Conservation (phyloP, 2,329 filamentous ascomycete species). For the Aspergillus uvarum region DNA sequence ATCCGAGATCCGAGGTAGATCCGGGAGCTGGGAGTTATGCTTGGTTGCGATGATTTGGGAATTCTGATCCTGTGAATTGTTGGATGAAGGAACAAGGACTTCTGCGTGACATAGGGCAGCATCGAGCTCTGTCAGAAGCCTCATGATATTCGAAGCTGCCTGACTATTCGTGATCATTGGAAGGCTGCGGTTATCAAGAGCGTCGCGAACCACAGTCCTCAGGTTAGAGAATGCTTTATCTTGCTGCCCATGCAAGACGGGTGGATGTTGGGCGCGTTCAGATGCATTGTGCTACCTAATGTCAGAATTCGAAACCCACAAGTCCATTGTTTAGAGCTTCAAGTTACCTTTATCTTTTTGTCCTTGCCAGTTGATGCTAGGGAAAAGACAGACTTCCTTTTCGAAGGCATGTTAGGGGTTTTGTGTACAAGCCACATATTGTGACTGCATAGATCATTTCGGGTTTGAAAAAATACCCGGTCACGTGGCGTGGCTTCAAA, state of each 20-base stretch:
- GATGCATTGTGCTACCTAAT: background rate
- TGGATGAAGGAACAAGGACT: background rate
- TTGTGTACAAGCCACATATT: background rate
- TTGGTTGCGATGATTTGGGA: background rate
- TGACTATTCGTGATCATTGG: background rate
- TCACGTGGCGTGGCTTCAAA: slow-evolving; percentile 6
- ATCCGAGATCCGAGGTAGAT: slow-evolving; percentile 61
- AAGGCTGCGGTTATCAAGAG: background rate
- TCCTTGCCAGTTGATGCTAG: background rate
- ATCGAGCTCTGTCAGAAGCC: slow-evolving; percentile 15
- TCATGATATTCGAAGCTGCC: background rate
- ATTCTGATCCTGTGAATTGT: background rate
- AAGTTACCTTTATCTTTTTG: slow-evolving; percentile 22
- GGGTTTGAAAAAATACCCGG: background rate
- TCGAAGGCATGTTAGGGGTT: slow-evolving; percentile 27
- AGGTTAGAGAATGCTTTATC: background rate
- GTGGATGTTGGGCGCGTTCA: background rate
- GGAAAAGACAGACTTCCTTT: slow-evolving; percentile 23
- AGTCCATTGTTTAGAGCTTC: background rate
- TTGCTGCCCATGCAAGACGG: background rate
- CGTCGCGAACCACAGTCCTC: background rate
- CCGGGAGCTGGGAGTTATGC: slow-evolving; percentile 16
- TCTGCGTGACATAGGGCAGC: slow-evolving; percentile 18
- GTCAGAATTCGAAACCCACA: slow-evolving; percentile 1
- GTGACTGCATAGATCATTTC: background rate